Percentiles rank a stretch among this genome's conserved stretches.
Evolutionary conservation across 352 stramenopile genomes (phyloP).

Genomic region (Pythium insidiosum): DNA sequence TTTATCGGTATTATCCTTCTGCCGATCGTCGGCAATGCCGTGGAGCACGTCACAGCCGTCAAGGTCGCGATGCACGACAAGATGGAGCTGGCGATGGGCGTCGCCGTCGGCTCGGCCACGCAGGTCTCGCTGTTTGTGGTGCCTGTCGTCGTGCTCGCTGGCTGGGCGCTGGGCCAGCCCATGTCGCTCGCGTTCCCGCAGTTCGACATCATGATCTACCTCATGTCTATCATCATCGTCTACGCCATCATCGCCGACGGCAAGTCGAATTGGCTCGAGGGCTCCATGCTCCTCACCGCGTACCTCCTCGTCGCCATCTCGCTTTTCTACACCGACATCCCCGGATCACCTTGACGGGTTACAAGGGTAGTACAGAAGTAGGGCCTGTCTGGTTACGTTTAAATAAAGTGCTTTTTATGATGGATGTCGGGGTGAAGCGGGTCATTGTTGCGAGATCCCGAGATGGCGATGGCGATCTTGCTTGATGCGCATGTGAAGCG

Average conservation of each 20-base stretch:
- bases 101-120: slow-evolving; percentile 95
- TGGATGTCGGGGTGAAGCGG: too few relatives aligned
- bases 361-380: too few relatives aligned
- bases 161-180: slow-evolving; percentile 88
- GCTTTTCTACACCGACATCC: slow-evolving; percentile 78
- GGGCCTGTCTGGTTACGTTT: too few relatives aligned
- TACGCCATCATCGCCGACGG: slow-evolving; percentile 88
- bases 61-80: slow-evolving; percentile 97
- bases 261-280: slow-evolving; percentile 90
- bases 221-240: slow-evolving; percentile 95
- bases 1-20: slow-evolving; percentile 94
- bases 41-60: slow-evolving; percentile 96
- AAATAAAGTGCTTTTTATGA: too few relatives aligned
- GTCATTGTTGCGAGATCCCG: too few relatives aligned
- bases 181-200: slow-evolving; percentile 96
- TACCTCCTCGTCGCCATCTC: slow-evolving; percentile 85
- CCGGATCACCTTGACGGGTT: too few relatives aligned
- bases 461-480: too few relatives aligned
- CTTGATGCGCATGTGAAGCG: too few relatives aligned
- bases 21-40: slow-evolving; percentile 97
- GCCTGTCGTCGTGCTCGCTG: slow-evolving; percentile 91
- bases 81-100: slow-evolving; percentile 98
- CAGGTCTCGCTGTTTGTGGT: slow-evolving; percentile 98
- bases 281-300: slow-evolving; percentile 87
- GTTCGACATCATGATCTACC: slow-evolving; percentile 95